These are phyloP conservation scores for Backusella westeae DNA, from an alignment of 192 early-diverging fungal species.

Conservation along the genomic window DNA sequence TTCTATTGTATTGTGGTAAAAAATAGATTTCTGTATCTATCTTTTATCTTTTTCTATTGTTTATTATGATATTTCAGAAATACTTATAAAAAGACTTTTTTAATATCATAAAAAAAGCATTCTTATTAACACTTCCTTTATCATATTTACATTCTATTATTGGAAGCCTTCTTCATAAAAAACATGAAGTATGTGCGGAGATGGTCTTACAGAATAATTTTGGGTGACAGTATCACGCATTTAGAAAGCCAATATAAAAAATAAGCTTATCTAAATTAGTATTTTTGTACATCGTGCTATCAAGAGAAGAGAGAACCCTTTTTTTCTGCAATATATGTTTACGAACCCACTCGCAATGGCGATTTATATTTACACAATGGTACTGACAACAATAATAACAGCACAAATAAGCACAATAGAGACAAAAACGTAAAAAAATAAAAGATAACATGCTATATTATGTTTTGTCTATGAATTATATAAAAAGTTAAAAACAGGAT, in stretches of 20 bases:
- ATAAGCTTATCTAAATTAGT: background rate
- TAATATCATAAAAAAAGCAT: background rate
- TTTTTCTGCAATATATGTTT: background rate
- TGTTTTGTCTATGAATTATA: background rate
- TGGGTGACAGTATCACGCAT: background rate
- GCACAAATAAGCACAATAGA: background rate
- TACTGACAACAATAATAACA: background rate
- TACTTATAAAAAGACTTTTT: background rate
- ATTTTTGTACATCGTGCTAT: background rate
- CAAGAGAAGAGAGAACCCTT: background rate
- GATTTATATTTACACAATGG: background rate
- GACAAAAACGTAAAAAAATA: background rate
- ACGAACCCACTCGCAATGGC: background rate
- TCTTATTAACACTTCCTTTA: background rate
- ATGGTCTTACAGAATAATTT: background rate
- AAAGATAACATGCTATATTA: background rate
- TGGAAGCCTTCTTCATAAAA: background rate
- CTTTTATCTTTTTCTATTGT: background rate
- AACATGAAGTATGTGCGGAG: background rate
- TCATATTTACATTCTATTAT: background rate
- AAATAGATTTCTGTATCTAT: background rate
- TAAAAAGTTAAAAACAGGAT: background rate
- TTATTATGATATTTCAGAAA: background rate
- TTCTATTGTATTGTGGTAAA: background rate
- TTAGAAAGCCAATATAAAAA: background rate